Evolutionary conservation across 2,329 filamentous ascomycete genomes (phyloP).

Genomic region (Arthroderma uncinatum): DNA sequence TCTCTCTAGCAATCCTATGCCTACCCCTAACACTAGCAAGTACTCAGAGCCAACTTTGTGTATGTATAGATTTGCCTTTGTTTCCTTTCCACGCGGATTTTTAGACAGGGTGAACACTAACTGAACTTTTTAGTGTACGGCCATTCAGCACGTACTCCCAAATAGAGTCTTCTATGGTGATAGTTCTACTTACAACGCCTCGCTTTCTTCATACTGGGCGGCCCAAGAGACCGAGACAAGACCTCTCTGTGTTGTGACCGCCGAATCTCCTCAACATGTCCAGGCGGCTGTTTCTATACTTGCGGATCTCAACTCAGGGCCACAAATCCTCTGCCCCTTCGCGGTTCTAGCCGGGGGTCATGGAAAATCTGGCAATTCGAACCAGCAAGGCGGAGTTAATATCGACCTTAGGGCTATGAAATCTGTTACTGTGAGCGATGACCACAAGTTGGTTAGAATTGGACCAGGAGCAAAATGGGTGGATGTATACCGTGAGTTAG

Average conservation of each 20-base stretch:
- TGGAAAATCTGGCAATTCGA: conserved; percentile 38
- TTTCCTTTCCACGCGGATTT: too few species aligned
- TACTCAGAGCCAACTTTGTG: too few species aligned
- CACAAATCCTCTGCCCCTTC: conserved; percentile 31
- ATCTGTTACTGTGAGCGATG: conserved; percentile 19
- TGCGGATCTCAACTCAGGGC: conserved; percentile 19
- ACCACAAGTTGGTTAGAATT: conserved; percentile 22
- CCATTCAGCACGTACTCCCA: too few species aligned
- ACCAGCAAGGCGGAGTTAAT: conserved; percentile 31
- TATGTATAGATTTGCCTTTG: too few species aligned
- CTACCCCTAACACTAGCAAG: too few species aligned
- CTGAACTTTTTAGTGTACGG: too few species aligned
- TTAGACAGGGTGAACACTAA: too few species aligned
- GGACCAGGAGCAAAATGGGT: conserved; percentile 28
- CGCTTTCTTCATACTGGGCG: conserved; percentile 20
- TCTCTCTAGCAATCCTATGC: too few species aligned
- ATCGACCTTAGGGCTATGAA: conserved; percentile 27
- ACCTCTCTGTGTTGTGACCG: conserved; percentile 23
- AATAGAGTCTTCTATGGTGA: too few species aligned
- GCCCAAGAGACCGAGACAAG: conserved; percentile 26
- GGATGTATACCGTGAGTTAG: conserved; percentile 25
- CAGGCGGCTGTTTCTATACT: conserved; percentile 26
- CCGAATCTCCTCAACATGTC: conserved; percentile 2
- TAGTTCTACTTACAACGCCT: too few species aligned
- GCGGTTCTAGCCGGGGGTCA: conserved; percentile 45